Evolutionary conservation across 495 filamentous ascomycete species (phyloP), one percentile per base, ranked within the genome.

Genomic region (Neurospora sublineolata): DNA sequence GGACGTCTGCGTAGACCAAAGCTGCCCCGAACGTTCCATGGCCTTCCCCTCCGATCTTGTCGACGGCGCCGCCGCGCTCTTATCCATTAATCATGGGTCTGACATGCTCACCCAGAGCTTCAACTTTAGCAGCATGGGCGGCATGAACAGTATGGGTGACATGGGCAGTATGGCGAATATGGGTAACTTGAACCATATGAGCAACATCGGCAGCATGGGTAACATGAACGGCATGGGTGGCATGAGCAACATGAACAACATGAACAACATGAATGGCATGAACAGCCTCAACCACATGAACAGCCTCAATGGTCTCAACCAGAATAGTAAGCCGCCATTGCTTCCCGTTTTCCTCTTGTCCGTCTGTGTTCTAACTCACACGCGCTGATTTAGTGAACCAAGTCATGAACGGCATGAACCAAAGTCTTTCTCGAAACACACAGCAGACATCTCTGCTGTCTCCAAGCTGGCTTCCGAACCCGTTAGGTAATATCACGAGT

Each of bases 1-100:
- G 16, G 77, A 80, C 42, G 77, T 76, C 20, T 81, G 79, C 60
- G 78, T 77, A 16, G 79, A 81, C 37, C 78, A 80, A 70, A 79
- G 30, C 68, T 81, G 79, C 46, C 78, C 77, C 14, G 71, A 72
- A 30, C 73, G 76, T 2, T 46, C 77, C 39, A 64, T 37, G 58
- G 38, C 64, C 8, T 68, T 69, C 44, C 69, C 73, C 16, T 60
- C 75, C 46, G 78, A 80, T 69, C 73, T 78, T 0, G 76, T 75
- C 30, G 72, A 71, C 72, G 76, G 76, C 10, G 79, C 79, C 3
- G 79, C 78, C 27, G 79, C 77, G n/a, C 77, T 80, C 67, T 75
- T 81, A 67, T 78, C 77, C 20, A 79, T 80, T 71, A 80, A 77
- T 41, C 78, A 80, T 30, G 74, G 75, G 9, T 74, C 75, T 2